These are phyloP conservation scores for Fomitiporia mediterranea DNA, from an alignment of 1,284 basidiomycete genomes.

Conservation along the genomic window DNA sequence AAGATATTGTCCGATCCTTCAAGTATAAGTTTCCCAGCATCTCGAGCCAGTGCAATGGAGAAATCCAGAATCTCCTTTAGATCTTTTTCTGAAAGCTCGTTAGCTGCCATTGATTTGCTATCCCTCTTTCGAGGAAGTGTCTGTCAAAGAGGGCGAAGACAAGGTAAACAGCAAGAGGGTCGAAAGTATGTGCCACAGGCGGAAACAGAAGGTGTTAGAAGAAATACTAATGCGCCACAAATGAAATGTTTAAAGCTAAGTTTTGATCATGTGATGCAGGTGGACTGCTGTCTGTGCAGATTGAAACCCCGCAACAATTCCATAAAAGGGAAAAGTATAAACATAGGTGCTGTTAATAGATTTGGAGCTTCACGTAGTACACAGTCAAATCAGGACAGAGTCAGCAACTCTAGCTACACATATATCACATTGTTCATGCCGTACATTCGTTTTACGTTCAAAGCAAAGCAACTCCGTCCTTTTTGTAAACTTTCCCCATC, in stretches of 20 bases:
- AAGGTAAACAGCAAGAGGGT: no score
- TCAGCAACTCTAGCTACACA: not conserved
- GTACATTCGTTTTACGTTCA: not conserved
- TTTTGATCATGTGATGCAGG: conserved; percentile 1
- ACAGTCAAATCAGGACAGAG: no score
- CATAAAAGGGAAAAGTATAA: not conserved
- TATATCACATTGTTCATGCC: not conserved
- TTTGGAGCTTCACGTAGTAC: no score
- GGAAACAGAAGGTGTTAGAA: no score
- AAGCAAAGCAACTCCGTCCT: conserved; percentile 28
- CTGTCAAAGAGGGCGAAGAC: no score
- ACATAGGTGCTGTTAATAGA: no score
- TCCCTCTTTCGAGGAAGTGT: no score
- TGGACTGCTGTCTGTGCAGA: not conserved
- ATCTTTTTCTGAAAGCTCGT: conserved; percentile 41
- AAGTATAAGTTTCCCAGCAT: conserved; percentile 64
- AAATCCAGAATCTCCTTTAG: conserved; percentile 69
- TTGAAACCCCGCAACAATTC: not conserved
- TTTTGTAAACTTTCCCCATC: conserved; percentile 47
- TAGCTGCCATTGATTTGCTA: conserved; percentile 21
- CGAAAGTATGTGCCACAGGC: no score
- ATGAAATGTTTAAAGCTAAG: not conserved
- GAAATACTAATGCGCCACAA: no score
- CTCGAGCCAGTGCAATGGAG: conserved; percentile 65
- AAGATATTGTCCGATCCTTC: conserved; percentile 72